Evolutionary conservation across 768 basidiomycete genomes (phyloP).

Genomic region (Dioszegia crocea): DNA sequence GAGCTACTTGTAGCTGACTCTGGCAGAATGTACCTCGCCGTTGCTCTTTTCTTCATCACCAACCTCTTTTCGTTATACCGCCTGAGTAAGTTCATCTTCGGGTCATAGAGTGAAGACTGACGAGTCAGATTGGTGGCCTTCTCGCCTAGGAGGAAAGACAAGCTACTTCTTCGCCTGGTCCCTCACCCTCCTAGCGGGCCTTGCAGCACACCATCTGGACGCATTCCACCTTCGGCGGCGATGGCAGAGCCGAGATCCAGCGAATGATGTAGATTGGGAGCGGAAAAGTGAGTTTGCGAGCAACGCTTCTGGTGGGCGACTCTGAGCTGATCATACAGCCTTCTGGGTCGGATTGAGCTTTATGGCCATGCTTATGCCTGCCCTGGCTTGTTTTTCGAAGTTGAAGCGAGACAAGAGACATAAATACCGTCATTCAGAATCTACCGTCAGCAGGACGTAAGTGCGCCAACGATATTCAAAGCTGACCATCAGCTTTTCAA

Average conservation of each 20-base stretch:
- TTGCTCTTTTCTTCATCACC: constrained; percentile 53
- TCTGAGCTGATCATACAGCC: too few species aligned
- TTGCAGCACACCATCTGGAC: constrained; percentile 43
- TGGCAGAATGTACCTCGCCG: constrained; percentile 51
- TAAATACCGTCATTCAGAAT: constrained; percentile 48
- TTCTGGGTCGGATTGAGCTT: constrained; percentile 50
- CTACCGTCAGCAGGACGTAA: constrained; percentile 48
- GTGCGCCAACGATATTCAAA: constrained; percentile 1
- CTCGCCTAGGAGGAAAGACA: constrained; percentile 48
- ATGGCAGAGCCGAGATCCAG: constrained; percentile 26
- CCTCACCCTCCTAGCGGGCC: constrained; percentile 33
- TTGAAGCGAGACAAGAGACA: constrained; percentile 51
- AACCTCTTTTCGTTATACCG: constrained; percentile 53
- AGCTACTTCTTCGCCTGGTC: constrained; percentile 51
- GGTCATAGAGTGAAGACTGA: background rate
- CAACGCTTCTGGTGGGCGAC: too few species aligned
- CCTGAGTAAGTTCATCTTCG: constrained; percentile 28
- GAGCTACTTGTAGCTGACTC: background rate
- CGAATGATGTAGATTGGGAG: constrained; percentile 45
- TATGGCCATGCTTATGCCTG: constrained; percentile 49
- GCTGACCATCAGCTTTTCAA: constrained; percentile 40
- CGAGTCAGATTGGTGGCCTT: constrained; percentile 51
- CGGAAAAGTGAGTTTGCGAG: constrained; percentile 37
- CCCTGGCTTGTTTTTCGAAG: constrained; percentile 51
- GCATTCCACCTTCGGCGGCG: constrained; percentile 37